Base-by-base conservation (phyloP, 495 filamentous ascomycete species). In the Xylaria cubensis region DNA sequence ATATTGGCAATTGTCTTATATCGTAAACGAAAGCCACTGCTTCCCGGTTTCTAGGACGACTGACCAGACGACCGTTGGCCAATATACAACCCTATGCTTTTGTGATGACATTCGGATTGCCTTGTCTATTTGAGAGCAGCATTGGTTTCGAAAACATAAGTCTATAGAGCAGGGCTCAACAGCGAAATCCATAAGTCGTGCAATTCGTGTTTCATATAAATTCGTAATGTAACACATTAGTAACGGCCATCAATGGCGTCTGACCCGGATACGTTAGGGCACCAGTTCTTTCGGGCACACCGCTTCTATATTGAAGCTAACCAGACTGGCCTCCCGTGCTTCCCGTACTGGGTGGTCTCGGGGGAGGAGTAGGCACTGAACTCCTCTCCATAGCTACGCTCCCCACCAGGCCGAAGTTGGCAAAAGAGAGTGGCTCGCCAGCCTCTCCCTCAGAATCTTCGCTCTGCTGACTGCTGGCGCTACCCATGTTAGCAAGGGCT, bases 311-410 rank as follows among this genome's bases (percentile, higher is more conserved):
- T 24, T 26, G 34, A 56, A 41, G 32, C 56, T 75, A 75, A 24
- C 72, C 64, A n/a, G 69, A 46, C 42, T 74, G 67, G 34, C 69
- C 68, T 9, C 76, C 77, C 41, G 74, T 75, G 46, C 73, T 76
- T 72, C 77, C 82, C 4, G 78, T 80, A 62, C 84, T 86, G 39
- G 77, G 69, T 59, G 84, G 84, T 70, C 84, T 74, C 17, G 83
- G 79, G 26, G 82, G 84, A 46, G 78, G 82, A 24, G 77, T 67
- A 3, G 79, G 80, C 69, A 77, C 67, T 3, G 70, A 73, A 67
- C 29, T 78, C 61, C 83, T 79, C 73, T 83, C 81, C 84, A 85
- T 86, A 46, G 84, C 80, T 29, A 84, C 80, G 36, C 84, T 83
- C 5, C 83, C 83, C 62, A 85, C 55, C 61, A 82, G 70, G 26